Evolutionary conservation across 805 yeast genomes (phyloP).

Genomic region (Myxozyma neglecta): DNA sequence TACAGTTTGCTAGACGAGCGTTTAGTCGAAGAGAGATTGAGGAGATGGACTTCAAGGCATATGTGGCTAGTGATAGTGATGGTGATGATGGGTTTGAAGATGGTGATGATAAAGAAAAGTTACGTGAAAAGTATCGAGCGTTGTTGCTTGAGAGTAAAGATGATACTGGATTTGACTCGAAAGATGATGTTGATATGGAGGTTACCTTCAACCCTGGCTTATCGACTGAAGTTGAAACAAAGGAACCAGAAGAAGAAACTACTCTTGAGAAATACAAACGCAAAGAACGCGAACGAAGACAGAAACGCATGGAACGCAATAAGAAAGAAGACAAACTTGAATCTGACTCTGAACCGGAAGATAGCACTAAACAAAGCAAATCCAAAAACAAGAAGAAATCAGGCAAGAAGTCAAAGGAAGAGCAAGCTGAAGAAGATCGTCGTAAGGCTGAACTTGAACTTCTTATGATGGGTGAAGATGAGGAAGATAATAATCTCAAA

Average conservation of each 20-base stretch:
- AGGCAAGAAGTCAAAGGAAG: constrained; percentile 28
- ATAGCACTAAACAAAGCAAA: constrained; percentile 39
- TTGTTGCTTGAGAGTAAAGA: constrained; percentile 45
- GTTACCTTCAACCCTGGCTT: constrained; percentile 92
- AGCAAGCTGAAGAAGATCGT: constrained; percentile 41
- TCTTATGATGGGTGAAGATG: constrained; percentile 64
- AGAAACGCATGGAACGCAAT: constrained; percentile 64
- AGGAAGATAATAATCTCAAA: constrained; percentile 44
- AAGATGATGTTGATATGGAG: constrained; percentile 84
- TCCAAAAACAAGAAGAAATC: constrained; percentile 30
- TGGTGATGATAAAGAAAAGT: constrained; percentile 31
- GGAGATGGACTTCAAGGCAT: constrained; percentile 75
- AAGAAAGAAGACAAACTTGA: constrained; percentile 45
- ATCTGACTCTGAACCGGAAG: constrained; percentile 31
- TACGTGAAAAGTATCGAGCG: constrained; percentile 61
- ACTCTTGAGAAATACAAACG: constrained; percentile 78
- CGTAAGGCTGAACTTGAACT: constrained; percentile 70
- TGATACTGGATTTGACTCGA: constrained; percentile 40
- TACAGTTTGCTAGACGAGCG: constrained; percentile 70
- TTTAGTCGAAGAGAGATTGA: constrained; percentile 81
- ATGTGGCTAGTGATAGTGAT: constrained; percentile 72
- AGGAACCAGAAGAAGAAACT: constrained; percentile 54
- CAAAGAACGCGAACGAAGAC: constrained; percentile 88
- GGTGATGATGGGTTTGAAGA: constrained; percentile 52
- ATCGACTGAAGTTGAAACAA: constrained; percentile 45